Conservation (phyloP, 1,284 basidiomycete species). For the Sphaerobolus stellatus region DNA sequence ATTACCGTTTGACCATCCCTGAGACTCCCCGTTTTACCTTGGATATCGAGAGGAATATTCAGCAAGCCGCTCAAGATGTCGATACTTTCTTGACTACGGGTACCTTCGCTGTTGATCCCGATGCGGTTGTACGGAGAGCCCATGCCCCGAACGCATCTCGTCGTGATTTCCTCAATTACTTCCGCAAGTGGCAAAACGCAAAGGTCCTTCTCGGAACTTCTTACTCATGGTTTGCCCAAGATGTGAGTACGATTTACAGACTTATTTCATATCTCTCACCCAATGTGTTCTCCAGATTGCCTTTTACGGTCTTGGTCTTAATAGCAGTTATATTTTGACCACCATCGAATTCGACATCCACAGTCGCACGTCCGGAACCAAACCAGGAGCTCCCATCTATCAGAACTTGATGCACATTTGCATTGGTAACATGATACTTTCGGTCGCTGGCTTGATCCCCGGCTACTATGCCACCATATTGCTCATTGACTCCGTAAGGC, state of each 20-base stretch:
- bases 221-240: slow-evolving; percentile 78
- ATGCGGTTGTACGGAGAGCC: slow-evolving; percentile 55
- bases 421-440: slow-evolving; percentile 67
- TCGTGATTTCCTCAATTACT: slow-evolving; percentile 62
- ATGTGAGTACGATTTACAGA: slow-evolving; percentile 40
- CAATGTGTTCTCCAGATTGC: slow-evolving; percentile 55
- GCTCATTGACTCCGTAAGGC: slow-evolving; percentile 54
- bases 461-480: slow-evolving; percentile 74
- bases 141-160: slow-evolving; percentile 64
- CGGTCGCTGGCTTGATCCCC: slow-evolving; percentile 69
- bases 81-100: slow-evolving; percentile 60
- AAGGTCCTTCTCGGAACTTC: slow-evolving; percentile 64
- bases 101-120: slow-evolving; percentile 53
- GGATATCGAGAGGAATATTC: slow-evolving; percentile 84
- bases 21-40: slow-evolving; percentile 87
- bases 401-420: slow-evolving; percentile 53
- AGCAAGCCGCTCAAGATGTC: slow-evolving; percentile 69
- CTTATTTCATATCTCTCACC: slow-evolving; percentile 18
- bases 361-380: slow-evolving; percentile 30
- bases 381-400: slow-evolving; percentile 43
- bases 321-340: slow-evolving; percentile 64
- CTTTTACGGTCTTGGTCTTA: slow-evolving; percentile 84
- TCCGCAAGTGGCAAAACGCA: slow-evolving; percentile 60
- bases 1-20: slow-evolving; percentile 76
- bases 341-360: slow-evolving; percentile 63